These are phyloP conservation scores for Artemisia tridentata DNA, from an alignment of 129 eudicot genomes.

Conservation along the genomic window DNA sequence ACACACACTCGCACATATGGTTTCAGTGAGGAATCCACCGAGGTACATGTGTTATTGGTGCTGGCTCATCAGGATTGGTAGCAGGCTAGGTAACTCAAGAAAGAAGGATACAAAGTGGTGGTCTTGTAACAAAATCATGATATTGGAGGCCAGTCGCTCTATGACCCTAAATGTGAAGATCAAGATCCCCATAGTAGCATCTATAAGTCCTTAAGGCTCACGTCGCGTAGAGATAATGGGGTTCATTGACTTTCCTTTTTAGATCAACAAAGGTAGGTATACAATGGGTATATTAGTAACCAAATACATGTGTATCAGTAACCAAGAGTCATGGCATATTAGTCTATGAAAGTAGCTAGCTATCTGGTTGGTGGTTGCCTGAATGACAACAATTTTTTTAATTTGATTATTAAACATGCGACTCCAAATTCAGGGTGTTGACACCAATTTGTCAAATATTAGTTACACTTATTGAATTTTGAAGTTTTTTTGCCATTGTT, in stretches of 20 bases:
- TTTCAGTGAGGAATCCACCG: constrained; percentile 29
- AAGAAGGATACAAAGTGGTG: constrained; percentile 76
- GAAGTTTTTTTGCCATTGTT: too few species aligned
- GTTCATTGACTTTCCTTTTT: constrained; percentile 75
- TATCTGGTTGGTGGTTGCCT: too few species aligned
- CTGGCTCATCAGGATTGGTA: constrained; percentile 84
- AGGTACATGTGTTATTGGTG: constrained; percentile 72
- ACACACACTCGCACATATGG: constrained; percentile 36
- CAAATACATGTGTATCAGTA: too few species aligned
- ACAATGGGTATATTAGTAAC: constrained; percentile 1
- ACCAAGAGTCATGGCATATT: too few species aligned
- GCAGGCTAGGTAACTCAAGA: constrained; percentile 75
- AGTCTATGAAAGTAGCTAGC: too few species aligned
- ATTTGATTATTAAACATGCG: too few species aligned
- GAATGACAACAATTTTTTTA: too few species aligned
- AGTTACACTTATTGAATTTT: too few species aligned
- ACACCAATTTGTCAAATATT: too few species aligned
- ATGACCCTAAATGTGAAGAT: constrained; percentile 57
- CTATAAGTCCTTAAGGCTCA: constrained; percentile 65
- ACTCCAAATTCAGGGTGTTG: too few species aligned
- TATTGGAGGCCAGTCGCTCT: constrained; percentile 93
- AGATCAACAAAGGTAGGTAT: constrained; percentile 72
- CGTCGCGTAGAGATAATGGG: constrained; percentile 86
- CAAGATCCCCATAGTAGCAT: constrained; percentile 84
- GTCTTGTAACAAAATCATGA: constrained; percentile 83